Evolutionary conservation across 202 grass and related monocot genomes (phyloP).

Genomic region (Dendrocalamus latiflorus): DNA sequence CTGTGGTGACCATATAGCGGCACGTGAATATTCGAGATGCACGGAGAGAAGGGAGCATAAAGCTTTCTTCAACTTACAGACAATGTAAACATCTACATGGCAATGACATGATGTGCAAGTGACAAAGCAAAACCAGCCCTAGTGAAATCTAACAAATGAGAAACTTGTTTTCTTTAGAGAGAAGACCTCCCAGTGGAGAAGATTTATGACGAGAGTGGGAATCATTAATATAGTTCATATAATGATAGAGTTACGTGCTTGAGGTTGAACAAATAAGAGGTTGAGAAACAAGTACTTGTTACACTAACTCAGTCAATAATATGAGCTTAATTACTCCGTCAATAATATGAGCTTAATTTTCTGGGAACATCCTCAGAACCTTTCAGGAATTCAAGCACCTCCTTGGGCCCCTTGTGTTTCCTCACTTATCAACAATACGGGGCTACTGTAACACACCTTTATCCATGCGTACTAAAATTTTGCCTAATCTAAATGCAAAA

Average conservation of each 20-base stretch:
- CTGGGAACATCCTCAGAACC: constrained; percentile 1
- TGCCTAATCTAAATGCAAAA: constrained; percentile 32
- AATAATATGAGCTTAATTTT: background rate
- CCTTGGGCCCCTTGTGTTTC: background rate
- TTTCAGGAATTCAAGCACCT: constrained; percentile 9
- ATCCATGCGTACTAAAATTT: constrained; percentile 24
- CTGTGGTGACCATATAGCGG: background rate
- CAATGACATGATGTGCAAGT: background rate
- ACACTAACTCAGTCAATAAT: background rate
- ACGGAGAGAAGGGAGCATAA: constrained; percentile 35
- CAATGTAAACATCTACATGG: constrained; percentile 4
- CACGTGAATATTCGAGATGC: constrained; percentile 45
- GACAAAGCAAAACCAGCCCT: constrained; percentile 3
- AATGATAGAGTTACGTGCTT: background rate
- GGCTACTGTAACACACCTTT: constrained; percentile 12
- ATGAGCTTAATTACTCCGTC: no score
- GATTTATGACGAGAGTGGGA: background rate
- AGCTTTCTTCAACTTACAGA: constrained; percentile 14
- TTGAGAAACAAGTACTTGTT: background rate
- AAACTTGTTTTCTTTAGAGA: background rate
- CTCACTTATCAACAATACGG: constrained; percentile 15
- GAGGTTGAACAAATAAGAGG: background rate
- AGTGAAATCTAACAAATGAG: background rate
- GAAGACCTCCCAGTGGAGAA: background rate
- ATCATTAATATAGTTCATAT: background rate